These are phyloP conservation scores for Raphanus hybrid DNA, from an alignment of 441 rosid species.

Conservation along the genomic window DNA sequence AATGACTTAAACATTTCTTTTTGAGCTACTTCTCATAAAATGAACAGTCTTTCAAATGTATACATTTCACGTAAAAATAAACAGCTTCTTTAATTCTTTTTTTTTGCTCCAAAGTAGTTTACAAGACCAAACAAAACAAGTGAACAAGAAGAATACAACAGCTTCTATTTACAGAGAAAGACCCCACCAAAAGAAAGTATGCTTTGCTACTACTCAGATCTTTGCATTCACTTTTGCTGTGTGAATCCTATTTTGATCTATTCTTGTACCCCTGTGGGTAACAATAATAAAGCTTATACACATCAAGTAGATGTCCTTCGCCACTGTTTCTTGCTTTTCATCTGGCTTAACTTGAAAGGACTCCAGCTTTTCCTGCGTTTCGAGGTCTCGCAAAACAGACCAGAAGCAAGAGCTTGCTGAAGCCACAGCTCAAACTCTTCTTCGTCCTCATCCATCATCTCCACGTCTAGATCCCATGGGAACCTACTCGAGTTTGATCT, in stretches of 20 bases:
- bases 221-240: slow-evolving; percentile 7
- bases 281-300: background rate
- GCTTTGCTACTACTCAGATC: background rate
- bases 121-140: background rate
- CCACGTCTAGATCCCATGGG: slow-evolving; percentile 95
- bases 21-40: background rate
- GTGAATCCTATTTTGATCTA: background rate
- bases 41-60: background rate
- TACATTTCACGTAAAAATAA: background rate
- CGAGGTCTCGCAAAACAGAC: slow-evolving; percentile 89
- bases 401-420: slow-evolving; percentile 94
- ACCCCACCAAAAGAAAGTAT: background rate
- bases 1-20: too few relatives aligned
- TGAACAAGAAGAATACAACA: background rate
- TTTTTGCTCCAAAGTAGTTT: background rate
- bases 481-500: slow-evolving; percentile 84
- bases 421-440: slow-evolving; percentile 96
- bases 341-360: slow-evolving; percentile 88
- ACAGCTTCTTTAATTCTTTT: background rate
- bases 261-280: background rate
- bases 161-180: slow-evolving; percentile 8
- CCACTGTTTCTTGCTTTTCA: slow-evolving; percentile 93
- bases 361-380: slow-evolving; percentile 99
- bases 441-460: slow-evolving; percentile 92
- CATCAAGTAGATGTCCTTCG: slow-evolving; percentile 87